A percentile compares a stretch with the other conserved stretches of the same genome.
These are phyloP conservation scores for Fusarium nisikadoi DNA, from an alignment of 2,329 filamentous ascomycete genomes.

Conservation along the genomic window DNA sequence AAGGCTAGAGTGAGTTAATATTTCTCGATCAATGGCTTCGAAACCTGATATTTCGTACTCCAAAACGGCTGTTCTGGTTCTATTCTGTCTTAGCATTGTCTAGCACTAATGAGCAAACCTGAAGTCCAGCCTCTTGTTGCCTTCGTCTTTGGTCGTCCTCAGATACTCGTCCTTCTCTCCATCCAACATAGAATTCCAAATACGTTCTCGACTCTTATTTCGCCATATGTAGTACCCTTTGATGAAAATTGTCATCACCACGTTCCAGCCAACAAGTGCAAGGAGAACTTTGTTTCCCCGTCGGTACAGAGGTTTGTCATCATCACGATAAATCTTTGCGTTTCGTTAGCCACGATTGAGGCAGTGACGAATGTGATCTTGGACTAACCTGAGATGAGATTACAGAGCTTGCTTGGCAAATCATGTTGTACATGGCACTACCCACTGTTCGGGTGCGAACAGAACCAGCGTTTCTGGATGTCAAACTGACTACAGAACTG, in stretches of 20 bases:
- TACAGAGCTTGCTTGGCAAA: constrained; percentile 49
- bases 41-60: background rate
- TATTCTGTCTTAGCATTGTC: background rate
- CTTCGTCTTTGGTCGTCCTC: constrained; percentile 54
- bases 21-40: background rate
- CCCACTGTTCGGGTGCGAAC: constrained; percentile 69
- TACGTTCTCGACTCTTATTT: constrained; percentile 56
- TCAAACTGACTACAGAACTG: constrained; percentile 60
- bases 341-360: accelerated
- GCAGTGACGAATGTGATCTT: background rate
- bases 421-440: constrained; percentile 66
- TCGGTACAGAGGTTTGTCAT: constrained; percentile 47
- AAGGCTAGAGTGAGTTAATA: accelerated
- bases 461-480: constrained; percentile 66
- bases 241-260: constrained; percentile 58
- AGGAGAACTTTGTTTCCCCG: constrained; percentile 63
- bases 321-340: constrained; percentile 53
- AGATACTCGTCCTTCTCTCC: constrained; percentile 51
- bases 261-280: constrained; percentile 59
- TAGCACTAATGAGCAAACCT: constrained; percentile 50
- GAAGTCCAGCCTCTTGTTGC: constrained; percentile 58
- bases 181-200: constrained; percentile 60
- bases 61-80: background rate
- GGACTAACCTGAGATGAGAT: constrained; percentile 44
- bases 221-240: constrained; percentile 64